These are phyloP conservation scores for Fusarium devonianum DNA, from an alignment of 2,329 filamentous ascomycete genomes.

Conservation along the genomic window DNA sequence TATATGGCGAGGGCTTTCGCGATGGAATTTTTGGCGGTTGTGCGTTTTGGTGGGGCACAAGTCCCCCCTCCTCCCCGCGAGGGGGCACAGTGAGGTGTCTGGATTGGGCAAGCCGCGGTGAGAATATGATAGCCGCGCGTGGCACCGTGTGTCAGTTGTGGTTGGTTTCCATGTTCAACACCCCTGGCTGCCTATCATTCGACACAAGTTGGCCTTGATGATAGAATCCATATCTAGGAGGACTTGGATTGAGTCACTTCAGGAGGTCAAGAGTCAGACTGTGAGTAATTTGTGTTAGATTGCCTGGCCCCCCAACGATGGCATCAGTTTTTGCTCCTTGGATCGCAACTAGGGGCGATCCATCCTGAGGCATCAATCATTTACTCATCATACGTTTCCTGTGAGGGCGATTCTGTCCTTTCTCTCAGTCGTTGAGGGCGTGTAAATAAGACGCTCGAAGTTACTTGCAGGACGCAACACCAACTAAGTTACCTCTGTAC, in stretches of 20 bases:
- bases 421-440: too few relatives aligned
- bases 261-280: slow-evolving; percentile 28
- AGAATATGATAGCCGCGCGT: slow-evolving; percentile 2
- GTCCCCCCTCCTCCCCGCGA: slow-evolving; percentile 31
- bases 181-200: slow-evolving; percentile 15
- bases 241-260: too few relatives aligned
- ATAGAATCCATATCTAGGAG: slow-evolving; percentile 18
- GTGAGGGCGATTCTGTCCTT: slow-evolving; percentile 8
- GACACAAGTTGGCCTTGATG: slow-evolving; percentile 2
- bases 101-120: slow-evolving; percentile 14
- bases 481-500: too few relatives aligned
- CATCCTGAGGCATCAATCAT: slow-evolving; percentile 40
- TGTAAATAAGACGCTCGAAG: too few relatives aligned
- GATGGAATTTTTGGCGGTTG: slow-evolving; percentile 55
- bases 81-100: slow-evolving; percentile 27
- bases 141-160: slow-evolving; percentile 21
- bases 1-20: slow-evolving; percentile 46
- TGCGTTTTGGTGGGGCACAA: slow-evolving; percentile 55
- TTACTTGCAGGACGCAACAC: too few relatives aligned
- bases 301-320: neutral
- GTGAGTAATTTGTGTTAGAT: slow-evolving; percentile 2
- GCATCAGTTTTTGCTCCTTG: neutral
- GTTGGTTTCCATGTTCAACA: slow-evolving; percentile 16
- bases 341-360: neutral
- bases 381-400: slow-evolving; percentile 13